Evolutionary conservation across 148 eudicot species (phyloP).

Genomic region (Rhododendron kiyosumense): DNA sequence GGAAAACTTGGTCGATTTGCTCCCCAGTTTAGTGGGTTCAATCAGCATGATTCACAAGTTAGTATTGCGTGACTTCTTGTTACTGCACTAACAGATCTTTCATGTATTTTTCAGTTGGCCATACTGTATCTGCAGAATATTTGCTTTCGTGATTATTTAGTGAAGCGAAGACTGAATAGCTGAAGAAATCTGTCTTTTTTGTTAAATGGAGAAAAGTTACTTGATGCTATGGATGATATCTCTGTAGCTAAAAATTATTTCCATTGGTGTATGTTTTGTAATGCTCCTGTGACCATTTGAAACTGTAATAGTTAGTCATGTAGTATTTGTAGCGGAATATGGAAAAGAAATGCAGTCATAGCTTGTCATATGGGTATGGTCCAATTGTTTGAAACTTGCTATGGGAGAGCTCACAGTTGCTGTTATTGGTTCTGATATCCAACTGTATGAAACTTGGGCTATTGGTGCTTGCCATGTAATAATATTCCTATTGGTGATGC

Average conservation of each 20-base stretch:
- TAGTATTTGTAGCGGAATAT: neutral
- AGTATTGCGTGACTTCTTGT: conserved; percentile 10
- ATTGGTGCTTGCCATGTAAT: neutral
- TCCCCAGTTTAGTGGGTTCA: conserved; percentile 98
- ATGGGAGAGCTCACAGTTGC: neutral
- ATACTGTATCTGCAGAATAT: neutral
- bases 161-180: neutral
- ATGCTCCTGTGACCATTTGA: neutral
- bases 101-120: neutral
- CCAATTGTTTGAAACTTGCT: neutral
- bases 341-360: neutral
- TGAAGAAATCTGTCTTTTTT: neutral
- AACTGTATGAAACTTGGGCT: neutral
- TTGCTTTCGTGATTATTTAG: neutral
- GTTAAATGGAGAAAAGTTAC: neutral
- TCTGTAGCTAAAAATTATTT: neutral
- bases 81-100: neutral
- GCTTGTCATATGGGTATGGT: neutral
- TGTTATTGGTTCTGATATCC: neutral
- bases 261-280: neutral
- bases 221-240: neutral
- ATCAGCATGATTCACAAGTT: conserved; percentile 99
- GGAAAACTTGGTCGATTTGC: conserved; percentile 93
- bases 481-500: neutral
- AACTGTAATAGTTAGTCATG: neutral